These are phyloP conservation scores for Fistulinella prunicolor DNA, from an alignment of 768 basidiomycete genomes.

Conservation along the genomic window DNA sequence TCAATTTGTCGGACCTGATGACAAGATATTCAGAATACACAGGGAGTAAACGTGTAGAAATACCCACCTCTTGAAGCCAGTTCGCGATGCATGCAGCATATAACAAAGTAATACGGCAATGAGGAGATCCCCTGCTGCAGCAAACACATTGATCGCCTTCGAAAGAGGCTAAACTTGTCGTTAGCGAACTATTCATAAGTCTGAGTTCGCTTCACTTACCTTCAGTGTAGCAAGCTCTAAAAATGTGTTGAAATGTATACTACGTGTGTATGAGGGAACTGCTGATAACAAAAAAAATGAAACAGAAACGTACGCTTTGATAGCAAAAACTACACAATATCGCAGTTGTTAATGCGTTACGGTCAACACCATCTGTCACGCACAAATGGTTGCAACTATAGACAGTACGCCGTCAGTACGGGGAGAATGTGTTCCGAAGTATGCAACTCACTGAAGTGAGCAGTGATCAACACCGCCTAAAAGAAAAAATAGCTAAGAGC, in stretches of 20 bases:
- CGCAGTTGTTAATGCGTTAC: constrained; percentile 2
- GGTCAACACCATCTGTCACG: constrained; percentile 5
- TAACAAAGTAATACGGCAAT: constrained; percentile 48
- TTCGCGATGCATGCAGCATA: constrained; percentile 48
- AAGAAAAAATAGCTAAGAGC: background rate
- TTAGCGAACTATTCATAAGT: background rate
- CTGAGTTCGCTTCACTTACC: constrained; percentile 22
- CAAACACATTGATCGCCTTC: constrained; percentile 55
- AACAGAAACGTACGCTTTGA: constrained; percentile 33
- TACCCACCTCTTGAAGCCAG: constrained; percentile 49
- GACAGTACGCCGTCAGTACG: constrained; percentile 5
- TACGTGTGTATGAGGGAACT: constrained; percentile 22
- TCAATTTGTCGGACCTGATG: background rate
- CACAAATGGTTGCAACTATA: constrained; percentile 35
- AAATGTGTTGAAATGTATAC: constrained; percentile 45
- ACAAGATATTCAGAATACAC: background rate
- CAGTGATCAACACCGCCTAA: constrained; percentile 35
- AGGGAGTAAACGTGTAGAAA: background rate
- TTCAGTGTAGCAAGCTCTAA: constrained; percentile 44
- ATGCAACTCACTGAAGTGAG: constrained; percentile 38
- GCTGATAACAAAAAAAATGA: background rate
- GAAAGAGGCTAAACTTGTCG: constrained; percentile 35
- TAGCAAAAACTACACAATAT: constrained; percentile 33
- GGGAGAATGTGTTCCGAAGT: no score
- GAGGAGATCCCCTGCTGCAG: constrained; percentile 49